A percentile compares a stretch with the other conserved stretches of the same genome.
phyloP scores from a whole-genome alignment of 768 basidiomycete species.

The Tulasnella calospora region DNA sequence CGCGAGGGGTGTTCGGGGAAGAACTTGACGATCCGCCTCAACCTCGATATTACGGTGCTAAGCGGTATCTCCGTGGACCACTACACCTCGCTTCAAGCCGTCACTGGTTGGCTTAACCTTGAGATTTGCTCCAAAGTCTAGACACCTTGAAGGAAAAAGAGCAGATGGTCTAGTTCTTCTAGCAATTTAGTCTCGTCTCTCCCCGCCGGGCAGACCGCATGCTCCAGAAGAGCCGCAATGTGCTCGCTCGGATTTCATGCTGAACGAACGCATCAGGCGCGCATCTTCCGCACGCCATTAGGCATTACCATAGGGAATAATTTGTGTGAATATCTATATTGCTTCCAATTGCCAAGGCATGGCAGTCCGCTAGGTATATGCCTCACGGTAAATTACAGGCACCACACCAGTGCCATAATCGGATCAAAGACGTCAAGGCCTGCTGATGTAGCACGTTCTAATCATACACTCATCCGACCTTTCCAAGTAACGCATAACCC shows the following conservation, averaged over 20 bases:
- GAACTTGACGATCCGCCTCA: neutral
- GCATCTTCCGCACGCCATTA: neutral
- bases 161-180: neutral
- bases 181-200: neutral
- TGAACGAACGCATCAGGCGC: neutral
- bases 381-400: neutral
- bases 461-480: conserved; percentile 15
- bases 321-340: neutral
- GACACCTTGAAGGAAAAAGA: neutral
- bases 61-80: neutral
- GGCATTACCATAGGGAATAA: neutral
- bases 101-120: neutral
- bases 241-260: neutral
- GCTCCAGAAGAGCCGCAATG: neutral
- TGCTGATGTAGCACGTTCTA: neutral
- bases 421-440: neutral
- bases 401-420: neutral
- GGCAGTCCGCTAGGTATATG: neutral
- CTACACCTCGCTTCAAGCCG: neutral
- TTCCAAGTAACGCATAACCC: conserved; percentile 66
- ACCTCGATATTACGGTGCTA: conserved; percentile 5
- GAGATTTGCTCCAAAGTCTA: neutral
- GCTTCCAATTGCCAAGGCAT: neutral
- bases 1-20: neutral
- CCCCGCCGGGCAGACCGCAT: neutral